phyloP scores from a whole-genome alignment of 306 rosid species.

The Fragaria nilgerrensis region DNA sequence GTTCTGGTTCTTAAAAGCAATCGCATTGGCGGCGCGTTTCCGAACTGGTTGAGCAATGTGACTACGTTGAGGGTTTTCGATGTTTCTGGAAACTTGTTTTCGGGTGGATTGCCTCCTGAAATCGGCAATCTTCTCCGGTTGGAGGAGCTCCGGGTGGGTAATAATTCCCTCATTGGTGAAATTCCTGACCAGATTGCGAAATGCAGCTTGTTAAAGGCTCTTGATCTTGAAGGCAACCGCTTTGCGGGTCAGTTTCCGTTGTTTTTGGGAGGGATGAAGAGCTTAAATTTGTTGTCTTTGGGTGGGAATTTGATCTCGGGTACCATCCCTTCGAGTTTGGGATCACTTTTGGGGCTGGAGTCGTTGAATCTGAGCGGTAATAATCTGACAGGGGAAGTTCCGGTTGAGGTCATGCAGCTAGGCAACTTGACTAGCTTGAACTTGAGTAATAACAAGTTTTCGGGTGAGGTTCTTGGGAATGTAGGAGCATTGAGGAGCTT shows the following conservation, averaged over 20 bases:
- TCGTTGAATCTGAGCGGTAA: conserved; percentile 55
- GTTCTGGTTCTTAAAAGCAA: conserved; percentile 50
- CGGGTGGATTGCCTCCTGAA: conserved; percentile 45
- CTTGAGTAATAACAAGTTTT: conserved; percentile 64
- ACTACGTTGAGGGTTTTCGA: conserved; percentile 48
- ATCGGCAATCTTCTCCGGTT: conserved; percentile 47
- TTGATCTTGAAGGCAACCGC: conserved; percentile 59
- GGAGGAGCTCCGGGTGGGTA: conserved; percentile 43
- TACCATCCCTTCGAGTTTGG: conserved; percentile 48
- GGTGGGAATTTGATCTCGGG: conserved; percentile 56
- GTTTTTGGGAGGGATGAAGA: conserved; percentile 42
- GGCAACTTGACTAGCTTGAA: conserved; percentile 59
- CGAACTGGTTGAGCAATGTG: conserved; percentile 57
- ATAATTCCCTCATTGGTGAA: conserved; percentile 55
- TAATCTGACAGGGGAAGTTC: conserved; percentile 53
- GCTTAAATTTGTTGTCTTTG: conserved; percentile 47
- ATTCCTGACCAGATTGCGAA: conserved; percentile 53
- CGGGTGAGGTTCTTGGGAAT: conserved; percentile 34
- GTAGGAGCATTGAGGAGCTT: conserved; percentile 52
- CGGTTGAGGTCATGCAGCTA: conserved; percentile 47
- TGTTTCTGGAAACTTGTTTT: conserved; percentile 64
- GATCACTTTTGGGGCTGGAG: conserved; percentile 48
- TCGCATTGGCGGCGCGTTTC: conserved; percentile 47
- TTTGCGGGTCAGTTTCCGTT: conserved; percentile 54
- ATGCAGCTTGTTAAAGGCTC: conserved; percentile 47